A percentile compares a stretch with the other conserved stretches of the same genome.
phyloP scores from a whole-genome alignment of 2,329 filamentous ascomycete genomes.

The Colletotrichum sp. region DNA sequence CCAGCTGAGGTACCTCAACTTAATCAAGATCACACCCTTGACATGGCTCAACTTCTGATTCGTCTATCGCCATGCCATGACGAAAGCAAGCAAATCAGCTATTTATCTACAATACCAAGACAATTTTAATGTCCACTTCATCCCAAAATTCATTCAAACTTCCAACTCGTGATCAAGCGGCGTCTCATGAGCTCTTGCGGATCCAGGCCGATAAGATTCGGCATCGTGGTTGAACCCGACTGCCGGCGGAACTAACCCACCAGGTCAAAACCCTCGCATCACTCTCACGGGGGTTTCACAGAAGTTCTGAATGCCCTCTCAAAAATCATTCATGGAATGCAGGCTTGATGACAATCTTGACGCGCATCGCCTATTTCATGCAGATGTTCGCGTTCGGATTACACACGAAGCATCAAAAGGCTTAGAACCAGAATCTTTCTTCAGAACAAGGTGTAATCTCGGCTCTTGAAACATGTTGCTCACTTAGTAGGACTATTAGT shows the following conservation, averaged over 20 bases:
- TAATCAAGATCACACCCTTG: background rate
- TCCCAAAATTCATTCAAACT: background rate
- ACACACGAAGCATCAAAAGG: background rate
- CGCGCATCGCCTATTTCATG: background rate
- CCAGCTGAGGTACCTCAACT: background rate
- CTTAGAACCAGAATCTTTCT: background rate
- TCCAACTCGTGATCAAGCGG: background rate
- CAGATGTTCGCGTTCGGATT: background rate
- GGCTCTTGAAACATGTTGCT: background rate
- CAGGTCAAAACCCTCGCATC: background rate
- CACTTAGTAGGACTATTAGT: background rate
- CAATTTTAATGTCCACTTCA: background rate
- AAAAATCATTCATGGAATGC: background rate
- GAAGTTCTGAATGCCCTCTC: background rate
- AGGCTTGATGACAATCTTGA: background rate
- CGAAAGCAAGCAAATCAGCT: background rate
- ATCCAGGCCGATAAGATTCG: background rate
- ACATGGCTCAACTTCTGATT: background rate
- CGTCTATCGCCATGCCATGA: background rate
- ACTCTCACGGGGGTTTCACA: background rate
- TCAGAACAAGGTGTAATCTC: background rate
- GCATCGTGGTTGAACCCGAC: background rate
- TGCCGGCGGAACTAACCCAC: background rate
- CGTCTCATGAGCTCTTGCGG: background rate
- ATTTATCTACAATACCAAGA: background rate